These are phyloP conservation scores for Fraxinus americana DNA, from an alignment of 257 asterid genomes.

Conservation along the genomic window DNA sequence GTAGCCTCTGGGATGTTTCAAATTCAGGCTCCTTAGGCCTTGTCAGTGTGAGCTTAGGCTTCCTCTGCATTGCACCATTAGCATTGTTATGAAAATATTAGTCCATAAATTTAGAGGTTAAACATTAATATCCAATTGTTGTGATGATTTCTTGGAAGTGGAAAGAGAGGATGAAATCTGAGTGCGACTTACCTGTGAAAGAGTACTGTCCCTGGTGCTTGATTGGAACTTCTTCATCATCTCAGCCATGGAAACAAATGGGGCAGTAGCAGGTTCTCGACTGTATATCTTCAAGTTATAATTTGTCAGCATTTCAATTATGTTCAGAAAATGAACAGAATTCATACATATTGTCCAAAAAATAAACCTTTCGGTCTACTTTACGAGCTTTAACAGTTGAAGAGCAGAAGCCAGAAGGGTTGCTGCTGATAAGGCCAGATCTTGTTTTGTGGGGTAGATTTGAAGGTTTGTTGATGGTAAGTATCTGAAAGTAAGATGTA, in stretches of 20 bases:
- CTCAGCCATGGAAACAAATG: conserved; percentile 85
- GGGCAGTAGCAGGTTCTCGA: conserved; percentile 61
- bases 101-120: not conserved
- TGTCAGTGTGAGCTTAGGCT: conserved; percentile 75
- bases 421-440: conserved; percentile 51
- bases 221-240: conserved; percentile 85
- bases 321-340: not conserved
- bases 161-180: not conserved
- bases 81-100: conserved; percentile 37
- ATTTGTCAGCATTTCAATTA: conserved; percentile 13
- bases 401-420: conserved; percentile 43
- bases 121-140: not conserved
- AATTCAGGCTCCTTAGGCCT: conserved; percentile 93
- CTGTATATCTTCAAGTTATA: conserved; percentile 57
- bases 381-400: conserved; percentile 55
- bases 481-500: conserved; percentile 52
- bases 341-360: not conserved
- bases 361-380: conserved; percentile 70
- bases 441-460: conserved; percentile 79
- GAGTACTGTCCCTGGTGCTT: conserved; percentile 65
- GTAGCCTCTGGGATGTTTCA: conserved; percentile 84
- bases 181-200: conserved; percentile 48
- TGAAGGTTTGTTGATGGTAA: conserved; percentile 57
- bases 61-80: conserved; percentile 42
- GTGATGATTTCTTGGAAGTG: not conserved